Conservation (phyloP, 2,329 filamentous ascomycete genomes). For the Raffaelea ambrosiae region DNA sequence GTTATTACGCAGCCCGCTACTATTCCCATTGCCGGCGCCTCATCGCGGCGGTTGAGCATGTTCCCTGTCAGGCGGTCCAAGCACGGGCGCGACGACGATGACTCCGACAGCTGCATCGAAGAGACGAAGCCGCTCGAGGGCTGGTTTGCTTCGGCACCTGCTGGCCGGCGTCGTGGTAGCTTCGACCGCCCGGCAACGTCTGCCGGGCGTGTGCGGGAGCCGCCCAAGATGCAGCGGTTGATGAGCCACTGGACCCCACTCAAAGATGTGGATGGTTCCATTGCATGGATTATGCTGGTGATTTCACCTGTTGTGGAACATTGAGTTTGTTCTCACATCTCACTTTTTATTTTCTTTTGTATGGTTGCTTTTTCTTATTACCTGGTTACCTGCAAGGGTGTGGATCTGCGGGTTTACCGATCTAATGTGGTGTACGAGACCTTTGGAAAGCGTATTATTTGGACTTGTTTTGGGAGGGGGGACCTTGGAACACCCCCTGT, state of each 20-base stretch:
- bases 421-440: too few species aligned
- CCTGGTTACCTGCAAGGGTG: too few species aligned
- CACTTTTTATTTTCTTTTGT: not conserved
- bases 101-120: not conserved
- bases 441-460: too few species aligned
- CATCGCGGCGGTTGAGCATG: conserved; percentile 7
- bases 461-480: too few species aligned
- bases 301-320: conserved; percentile 15
- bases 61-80: conserved; percentile 1
- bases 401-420: too few species aligned
- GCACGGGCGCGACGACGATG: not conserved
- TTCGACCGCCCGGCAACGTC: conserved; percentile 3
- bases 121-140: not conserved
- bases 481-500: too few species aligned
- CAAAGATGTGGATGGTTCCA: conserved; percentile 20
- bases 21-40: not conserved
- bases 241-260: conserved; percentile 27
- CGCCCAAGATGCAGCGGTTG: conserved; percentile 7
- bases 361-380: not conserved
- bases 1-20: not conserved
- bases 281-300: conserved; percentile 25
- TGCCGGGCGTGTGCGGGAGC: not conserved
- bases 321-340: not conserved
- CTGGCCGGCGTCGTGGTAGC: not conserved
- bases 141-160: too few species aligned